Evolutionary conservation across 1,284 basidiomycete species (phyloP), one percentile per base, ranked within the genome.

Genomic region (Trichosporon coremiiforme): DNA sequence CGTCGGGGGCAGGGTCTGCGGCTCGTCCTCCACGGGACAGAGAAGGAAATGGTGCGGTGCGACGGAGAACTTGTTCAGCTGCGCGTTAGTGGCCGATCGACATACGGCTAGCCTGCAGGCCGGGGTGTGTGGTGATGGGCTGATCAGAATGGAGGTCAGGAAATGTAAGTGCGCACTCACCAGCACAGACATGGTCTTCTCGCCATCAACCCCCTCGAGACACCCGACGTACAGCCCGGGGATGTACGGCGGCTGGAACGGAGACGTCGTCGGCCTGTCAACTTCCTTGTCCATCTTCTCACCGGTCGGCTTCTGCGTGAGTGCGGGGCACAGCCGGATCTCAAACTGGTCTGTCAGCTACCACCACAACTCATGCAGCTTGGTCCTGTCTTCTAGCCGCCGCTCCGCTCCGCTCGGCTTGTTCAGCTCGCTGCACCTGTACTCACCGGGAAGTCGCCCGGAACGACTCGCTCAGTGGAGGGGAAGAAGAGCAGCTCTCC

Each of bases 181-280:
- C 85, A 95, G 80, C 35, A 91, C 86, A 64, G 88, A 88, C 84
- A 93, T 92, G 69, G 89, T 87, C 55, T 86, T 85, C 41, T 87
- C 87, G 60, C 86, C 87, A 60, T 88, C 86, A 65, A 88, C 86
- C 65, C 90, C 89, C 71, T 86, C 85, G 64, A 94, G 77, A 73
- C 91, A 89, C 0, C 92, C 92, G 2, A 95, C 82, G 75, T 88
- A 87, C 36, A 95, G 84, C 65, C 89, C 89, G 7, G 87, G 85
- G 60, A 88, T 88, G 80, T 95, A 95, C 1, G 93, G 93, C 5
- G 91, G 90, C 36, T 86, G 84, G 81, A 95, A 94, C 0, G 92
- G 93, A 77, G 94, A 89, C 55, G 50, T 65, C 45, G 20, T 68
- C 68, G 7, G 66, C 64, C 64, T 74, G 1, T 70, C 67, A 6